These are phyloP conservation scores for Circinella minor DNA, from an alignment of 371 early-diverging fungal species.

Conservation along the genomic window DNA sequence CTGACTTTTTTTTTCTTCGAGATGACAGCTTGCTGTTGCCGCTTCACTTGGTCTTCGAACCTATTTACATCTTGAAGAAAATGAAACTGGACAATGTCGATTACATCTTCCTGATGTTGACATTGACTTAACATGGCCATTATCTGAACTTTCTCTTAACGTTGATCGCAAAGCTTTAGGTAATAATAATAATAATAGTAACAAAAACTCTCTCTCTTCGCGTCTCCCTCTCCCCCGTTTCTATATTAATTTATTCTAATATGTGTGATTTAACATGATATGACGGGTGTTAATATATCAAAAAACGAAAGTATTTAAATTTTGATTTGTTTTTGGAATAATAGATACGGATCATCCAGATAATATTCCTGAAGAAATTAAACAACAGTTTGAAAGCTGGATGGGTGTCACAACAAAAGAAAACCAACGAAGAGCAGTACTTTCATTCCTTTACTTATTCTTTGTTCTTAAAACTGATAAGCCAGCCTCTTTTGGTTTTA, in stretches of 20 bases:
- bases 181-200: not conserved
- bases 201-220: too few species aligned
- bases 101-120: constrained; percentile 61
- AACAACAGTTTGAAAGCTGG: constrained; percentile 20
- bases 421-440: constrained; percentile 37
- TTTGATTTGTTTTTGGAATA: not conserved
- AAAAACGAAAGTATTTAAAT: too few species aligned
- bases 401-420: constrained; percentile 14
- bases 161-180: constrained; percentile 26
- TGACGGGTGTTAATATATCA: too few species aligned
- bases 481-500: constrained; percentile 48
- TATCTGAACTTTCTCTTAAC: constrained; percentile 37
- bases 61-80: constrained; percentile 57
- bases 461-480: constrained; percentile 23
- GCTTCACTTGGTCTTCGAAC: constrained; percentile 75
- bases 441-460: constrained; percentile 54
- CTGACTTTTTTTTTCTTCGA: not conserved
- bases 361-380: constrained; percentile 38
- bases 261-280: too few species aligned
- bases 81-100: constrained; percentile 39
- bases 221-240: too few species aligned
- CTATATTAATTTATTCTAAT: too few species aligned
- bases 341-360: constrained; percentile 27
- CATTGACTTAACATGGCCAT: constrained; percentile 41
- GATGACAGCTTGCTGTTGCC: constrained; percentile 62